These are phyloP conservation scores for Fusarium scirpi DNA, from an alignment of 2,329 filamentous ascomycete species.

Conservation along the genomic window DNA sequence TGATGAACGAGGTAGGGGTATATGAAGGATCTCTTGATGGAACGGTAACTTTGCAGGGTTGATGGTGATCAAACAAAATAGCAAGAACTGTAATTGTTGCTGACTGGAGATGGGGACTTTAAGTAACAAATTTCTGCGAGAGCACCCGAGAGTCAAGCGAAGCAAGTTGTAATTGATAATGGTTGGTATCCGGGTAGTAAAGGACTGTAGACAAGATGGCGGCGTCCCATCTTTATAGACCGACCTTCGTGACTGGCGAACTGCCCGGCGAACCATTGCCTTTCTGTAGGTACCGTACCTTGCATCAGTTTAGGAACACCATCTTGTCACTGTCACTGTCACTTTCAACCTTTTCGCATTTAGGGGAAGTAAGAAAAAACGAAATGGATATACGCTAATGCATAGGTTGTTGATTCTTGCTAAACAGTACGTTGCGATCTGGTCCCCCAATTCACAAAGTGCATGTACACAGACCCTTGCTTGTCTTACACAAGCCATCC, in stretches of 20 bases:
- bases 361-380: background rate
- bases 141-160: background rate
- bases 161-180: background rate
- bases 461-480: background rate
- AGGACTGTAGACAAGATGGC: background rate
- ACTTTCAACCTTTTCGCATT: background rate
- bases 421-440: background rate
- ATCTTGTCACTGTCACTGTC: background rate
- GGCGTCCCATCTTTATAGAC: background rate
- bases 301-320: background rate
- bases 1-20: background rate
- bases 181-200: background rate
- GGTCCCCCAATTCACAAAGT: background rate
- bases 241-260: background rate
- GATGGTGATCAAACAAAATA: background rate
- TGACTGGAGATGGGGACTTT: background rate
- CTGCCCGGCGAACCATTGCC: background rate
- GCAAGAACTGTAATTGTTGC: background rate
- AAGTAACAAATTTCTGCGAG: background rate
- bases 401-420: background rate
- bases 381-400: slow-evolving; percentile 5
- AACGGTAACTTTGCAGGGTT: background rate
- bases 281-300: background rate
- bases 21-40: background rate
- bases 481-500: background rate